Base-by-base conservation (phyloP, 345 rosid genomes). In the Trapa bicornis region DNA sequence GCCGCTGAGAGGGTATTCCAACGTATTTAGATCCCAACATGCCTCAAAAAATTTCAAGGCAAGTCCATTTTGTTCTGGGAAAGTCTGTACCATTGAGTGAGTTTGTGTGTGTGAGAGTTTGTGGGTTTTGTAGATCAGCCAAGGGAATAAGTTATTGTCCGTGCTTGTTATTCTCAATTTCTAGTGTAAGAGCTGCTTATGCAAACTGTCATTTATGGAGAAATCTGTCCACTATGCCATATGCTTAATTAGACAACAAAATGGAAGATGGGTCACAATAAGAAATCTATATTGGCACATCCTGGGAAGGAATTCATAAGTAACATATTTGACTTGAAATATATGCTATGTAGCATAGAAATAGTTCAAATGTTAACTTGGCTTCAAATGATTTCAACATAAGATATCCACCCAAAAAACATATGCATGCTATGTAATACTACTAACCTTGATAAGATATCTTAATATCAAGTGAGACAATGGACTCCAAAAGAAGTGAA, bases 1-100 rank as follows among this genome's bases (percentile, higher is more conserved):
- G 96, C 96, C 2, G 97, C 96, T 0, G 97, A 87, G 76, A 91
- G 74, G 72, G 96, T 89, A 50, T 80, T 89, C 15, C 78, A 70
- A 53, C 75, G 77, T 73, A 89, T 91, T 68, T 91, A 85, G 82
- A 16, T 41, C 5, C 36, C 2, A 1, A 32, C 9, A 57, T 9
- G 57, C 17, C 17, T 52, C 22, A 52, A n/a, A 42, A 17, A 15
- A 17, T 29, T 54, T 54, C 37, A 2, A 3, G 43, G 43, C 6
- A 22, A 22, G 9, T 13, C n/a, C 12, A 22, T 22, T 57, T 22
- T 22, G 4, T 32, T 57, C 12, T 13, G 37, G 61, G 32, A 57
- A 22, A 6, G 1, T 45, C 11, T 57, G 10, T 57, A 32, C 9
- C 61, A 22, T 22, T 22, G 29, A 22, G 29, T 22, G 29, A 22